These are phyloP conservation scores for Arthroderma sp. DNA, from an alignment of 2,329 filamentous ascomycete species.

Conservation along the genomic window DNA sequence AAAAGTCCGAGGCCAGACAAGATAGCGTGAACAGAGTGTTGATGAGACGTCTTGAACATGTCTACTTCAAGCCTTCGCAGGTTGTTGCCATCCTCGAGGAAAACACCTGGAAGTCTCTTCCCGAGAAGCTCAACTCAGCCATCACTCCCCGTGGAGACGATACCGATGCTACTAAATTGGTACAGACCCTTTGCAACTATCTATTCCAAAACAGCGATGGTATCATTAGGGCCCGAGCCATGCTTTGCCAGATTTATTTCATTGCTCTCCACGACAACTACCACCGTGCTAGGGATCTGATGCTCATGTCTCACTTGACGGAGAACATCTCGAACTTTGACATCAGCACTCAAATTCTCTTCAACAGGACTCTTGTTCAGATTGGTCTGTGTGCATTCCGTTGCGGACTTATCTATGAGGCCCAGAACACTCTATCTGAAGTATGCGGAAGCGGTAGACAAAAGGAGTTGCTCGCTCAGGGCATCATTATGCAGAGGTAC, in stretches of 20 bases:
- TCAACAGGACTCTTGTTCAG: slow-evolving; percentile 95
- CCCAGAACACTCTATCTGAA: slow-evolving; percentile 93
- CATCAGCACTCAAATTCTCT: slow-evolving; percentile 92
- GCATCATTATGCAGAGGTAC: slow-evolving; percentile 96
- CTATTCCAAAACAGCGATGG: slow-evolving; percentile 90
- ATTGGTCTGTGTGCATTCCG: slow-evolving; percentile 98
- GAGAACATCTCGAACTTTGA: slow-evolving; percentile 96
- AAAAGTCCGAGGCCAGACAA: slow-evolving; percentile 58
- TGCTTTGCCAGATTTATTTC: slow-evolving; percentile 99
- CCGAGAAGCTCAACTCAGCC: slow-evolving; percentile 54
- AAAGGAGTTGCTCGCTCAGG: slow-evolving; percentile 95
- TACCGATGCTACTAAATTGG: slow-evolving; percentile 55
- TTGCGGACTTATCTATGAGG: slow-evolving; percentile 89
- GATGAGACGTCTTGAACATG: slow-evolving; percentile 87
- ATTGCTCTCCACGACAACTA: slow-evolving; percentile 94
- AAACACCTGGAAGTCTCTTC: slow-evolving; percentile 76
- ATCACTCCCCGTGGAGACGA: slow-evolving; percentile 63
- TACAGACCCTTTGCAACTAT: slow-evolving; percentile 84
- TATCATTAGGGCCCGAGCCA: slow-evolving; percentile 88
- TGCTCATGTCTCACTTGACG: slow-evolving; percentile 98
- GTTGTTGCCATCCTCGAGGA: slow-evolving; percentile 91
- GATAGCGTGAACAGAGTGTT: slow-evolving; percentile 85
- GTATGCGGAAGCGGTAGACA: slow-evolving; percentile 95
- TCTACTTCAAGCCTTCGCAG: slow-evolving; percentile 97
- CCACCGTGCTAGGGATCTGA: slow-evolving; percentile 96